Evolutionary conservation across 306 rosid species (phyloP), one percentile per base, ranked within the genome.

Genomic region (Corylus avellana): DNA sequence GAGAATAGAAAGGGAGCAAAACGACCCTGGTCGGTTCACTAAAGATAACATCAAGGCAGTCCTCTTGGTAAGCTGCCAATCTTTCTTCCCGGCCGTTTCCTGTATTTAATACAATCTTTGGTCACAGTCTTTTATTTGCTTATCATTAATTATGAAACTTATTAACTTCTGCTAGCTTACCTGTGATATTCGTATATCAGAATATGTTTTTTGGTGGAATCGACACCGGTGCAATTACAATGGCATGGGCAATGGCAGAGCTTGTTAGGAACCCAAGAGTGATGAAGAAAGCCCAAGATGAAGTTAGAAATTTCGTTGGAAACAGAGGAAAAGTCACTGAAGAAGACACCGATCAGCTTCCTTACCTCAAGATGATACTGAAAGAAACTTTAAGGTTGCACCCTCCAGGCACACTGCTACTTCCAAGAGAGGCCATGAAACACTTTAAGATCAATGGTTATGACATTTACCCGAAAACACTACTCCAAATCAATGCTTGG

Each of bases 321-420:
- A 62, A 66, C 12, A 81, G 63, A 62, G 78, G 75, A 12, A 70
- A 44, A 61, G 74, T 87, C 22, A 39, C 50, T 9, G 87, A 87
- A 61, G 58, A 50, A 0, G 89, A 84, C 18, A 78, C 59, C 3
- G 39, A 70, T 0, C 56, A 68, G 1, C 89, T 89, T 14, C 51
- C n/a, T 0, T 87, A 85, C 32, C 72, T 87, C 13, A 87, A 85
- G 49, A 75, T 70, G 82, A 79, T 85, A 7, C 48, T 87, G 9
- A 89, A 87, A 71, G 93, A 85, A 64, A 35, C 87, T 72, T 10
- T 89, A 0, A 76, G 93, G 47, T 18, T 87, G n/a, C 91, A 89
- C 66, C 90, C 90, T 25, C 83, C 88, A 17, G 83, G 59, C 0
- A 74, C 90, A n/a, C n/a, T 87, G 9, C 71, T 84, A 0, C 18